phyloP scores from a whole-genome alignment of 1,284 basidiomycete genomes.

The Ustilago nuda region DNA sequence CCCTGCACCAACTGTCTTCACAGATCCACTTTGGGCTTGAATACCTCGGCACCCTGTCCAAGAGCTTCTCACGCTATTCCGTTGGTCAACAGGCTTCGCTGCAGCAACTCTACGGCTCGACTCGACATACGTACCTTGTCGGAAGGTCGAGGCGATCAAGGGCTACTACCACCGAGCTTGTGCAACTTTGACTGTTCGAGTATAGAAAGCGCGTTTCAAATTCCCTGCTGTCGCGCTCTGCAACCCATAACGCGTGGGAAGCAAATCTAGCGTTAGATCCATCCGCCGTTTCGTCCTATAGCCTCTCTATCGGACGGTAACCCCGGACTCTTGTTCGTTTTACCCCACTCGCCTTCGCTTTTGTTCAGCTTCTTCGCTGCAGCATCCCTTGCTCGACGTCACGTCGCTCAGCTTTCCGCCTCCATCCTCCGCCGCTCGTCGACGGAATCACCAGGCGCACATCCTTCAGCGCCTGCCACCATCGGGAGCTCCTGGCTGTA shows the following conservation, averaged over 20 bases:
- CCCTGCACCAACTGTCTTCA: constrained; percentile 30
- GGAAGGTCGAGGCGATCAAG: background rate
- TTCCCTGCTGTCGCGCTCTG: constrained; percentile 5
- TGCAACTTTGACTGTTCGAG: background rate
- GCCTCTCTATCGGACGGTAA: constrained; percentile 35
- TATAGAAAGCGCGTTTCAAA: background rate
- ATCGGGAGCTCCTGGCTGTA: background rate
- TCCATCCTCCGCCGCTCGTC: background rate
- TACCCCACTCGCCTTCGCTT: constrained; percentile 11
- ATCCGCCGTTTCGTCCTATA: constrained; percentile 11
- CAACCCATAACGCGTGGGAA: background rate
- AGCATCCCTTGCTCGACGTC: constrained; percentile 9
- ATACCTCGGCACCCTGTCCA: background rate
- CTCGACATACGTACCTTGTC: background rate
- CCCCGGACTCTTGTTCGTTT: constrained; percentile 18
- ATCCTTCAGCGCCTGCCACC: constrained; percentile 3
- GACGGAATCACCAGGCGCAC: constrained; percentile 8
- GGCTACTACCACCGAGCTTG: background rate
- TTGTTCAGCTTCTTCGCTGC: constrained; percentile 22
- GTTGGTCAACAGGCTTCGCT: background rate
- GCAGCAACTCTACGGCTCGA: background rate
- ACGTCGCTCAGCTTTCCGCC: background rate
- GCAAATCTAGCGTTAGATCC: background rate
- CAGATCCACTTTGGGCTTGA: background rate
- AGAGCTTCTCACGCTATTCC: background rate